Base-by-base conservation (phyloP, 345 rosid genomes). In the Schrenkiella parvula region DNA sequence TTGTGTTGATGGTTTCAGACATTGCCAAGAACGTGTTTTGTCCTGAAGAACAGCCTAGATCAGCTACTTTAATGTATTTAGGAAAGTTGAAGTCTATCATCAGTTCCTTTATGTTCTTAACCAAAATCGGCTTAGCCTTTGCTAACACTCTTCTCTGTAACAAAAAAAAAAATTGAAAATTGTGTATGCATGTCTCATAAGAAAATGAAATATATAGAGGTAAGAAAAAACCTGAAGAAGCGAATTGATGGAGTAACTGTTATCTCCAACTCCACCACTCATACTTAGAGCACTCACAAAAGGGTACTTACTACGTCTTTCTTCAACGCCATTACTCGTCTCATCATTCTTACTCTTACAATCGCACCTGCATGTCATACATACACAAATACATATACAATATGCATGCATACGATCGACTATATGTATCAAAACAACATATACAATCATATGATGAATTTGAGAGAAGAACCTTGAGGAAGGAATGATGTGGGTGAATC, bases 1-100 rank as follows among this genome's bases (percentile, higher is more conserved):
- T 38, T 8, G 54, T 59, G 1, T 79, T 74, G 5, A 73, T 17
- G n/a, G 67, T 59, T 41, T 67, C 73, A 23, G 63, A 67, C 62
- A 74, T 28, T 3, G 47, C 68, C 21, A 78, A 14, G 34, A 85
- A 48, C 2, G 87, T 63, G 50, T 79, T 85, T 35, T 84, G 81
- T 73, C 85, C 89, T 2, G 87, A 78, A 55, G 84, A 78, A 41
- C 89, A 85, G 3, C 87, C 89, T 43, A 85, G 59, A 43, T 85
- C 89, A 9, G 80, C 83, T 39, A 79, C 54, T 25, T 75, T 68
- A 2, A 81, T 62, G 66, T 35, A 32, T 4, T 19, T 4, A 3
- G 83, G 76, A 51, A 78, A 59, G 18, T 23, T 17, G 21, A 75
- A 68, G 37, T 31, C 13, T 26, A 21, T 54, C 42, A 52, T 38